These are phyloP conservation scores for Sinapis alba DNA, from an alignment of 441 rosid species.

Conservation along the genomic window DNA sequence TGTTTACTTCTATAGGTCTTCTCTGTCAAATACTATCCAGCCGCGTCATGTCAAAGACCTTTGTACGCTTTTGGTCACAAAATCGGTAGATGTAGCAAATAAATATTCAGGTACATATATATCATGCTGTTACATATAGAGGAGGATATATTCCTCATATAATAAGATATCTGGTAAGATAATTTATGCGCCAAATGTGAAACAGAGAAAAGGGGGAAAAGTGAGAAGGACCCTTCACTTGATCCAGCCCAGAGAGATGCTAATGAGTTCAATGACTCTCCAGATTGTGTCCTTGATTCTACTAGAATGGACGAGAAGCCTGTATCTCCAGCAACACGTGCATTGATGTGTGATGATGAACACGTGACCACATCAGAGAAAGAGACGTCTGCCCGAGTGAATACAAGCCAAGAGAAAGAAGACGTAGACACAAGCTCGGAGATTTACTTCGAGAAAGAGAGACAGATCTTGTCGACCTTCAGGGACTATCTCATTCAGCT, in stretches of 20 bases:
- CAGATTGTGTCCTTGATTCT: constrained; percentile 39
- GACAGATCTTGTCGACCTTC: constrained; percentile 56
- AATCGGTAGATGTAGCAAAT: constrained; percentile 48
- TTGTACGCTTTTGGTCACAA: constrained; percentile 58
- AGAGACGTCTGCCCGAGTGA: constrained; percentile 40
- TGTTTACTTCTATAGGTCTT: constrained; percentile 56
- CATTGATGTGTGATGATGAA: constrained; percentile 87
- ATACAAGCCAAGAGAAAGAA: constrained; percentile 32
- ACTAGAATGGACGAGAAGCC: constrained; percentile 42
- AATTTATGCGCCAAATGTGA: constrained; percentile 14
- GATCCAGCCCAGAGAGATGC: constrained; percentile 36
- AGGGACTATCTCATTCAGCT: constrained; percentile 64
- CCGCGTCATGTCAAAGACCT: constrained; percentile 56
- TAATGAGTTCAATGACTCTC: constrained; percentile 40
- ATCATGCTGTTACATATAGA: neutral
- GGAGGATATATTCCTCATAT: constrained; percentile 10
- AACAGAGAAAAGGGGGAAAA: constrained; percentile 26
- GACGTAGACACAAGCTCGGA: constrained; percentile 42
- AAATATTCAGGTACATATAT: constrained; percentile 50
- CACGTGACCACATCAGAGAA: constrained; percentile 64
- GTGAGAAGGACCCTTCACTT: constrained; percentile 29
- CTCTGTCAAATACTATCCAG: constrained; percentile 60
- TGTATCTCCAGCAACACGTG: constrained; percentile 62
- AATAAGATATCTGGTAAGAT: neutral
- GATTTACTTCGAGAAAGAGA: constrained; percentile 68